Base-by-base conservation (phyloP, 2,329 filamentous ascomycete genomes). In the Hymenoscyphus salicellus region DNA sequence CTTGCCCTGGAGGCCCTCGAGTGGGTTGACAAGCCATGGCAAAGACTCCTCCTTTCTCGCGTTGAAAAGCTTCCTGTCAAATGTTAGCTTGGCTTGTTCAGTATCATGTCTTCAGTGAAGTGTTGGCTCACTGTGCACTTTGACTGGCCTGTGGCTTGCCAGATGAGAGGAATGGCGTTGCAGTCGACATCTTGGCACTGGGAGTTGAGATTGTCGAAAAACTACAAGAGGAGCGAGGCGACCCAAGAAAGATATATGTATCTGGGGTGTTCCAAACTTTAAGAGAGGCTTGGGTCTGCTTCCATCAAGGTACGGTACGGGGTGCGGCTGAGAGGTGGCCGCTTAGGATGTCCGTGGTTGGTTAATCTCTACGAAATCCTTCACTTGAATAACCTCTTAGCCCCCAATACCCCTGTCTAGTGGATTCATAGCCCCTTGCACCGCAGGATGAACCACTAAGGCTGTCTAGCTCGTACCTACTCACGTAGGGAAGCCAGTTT, bases 1-100 rank as follows among this genome's bases (percentile, higher is more conserved):
- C 17, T 63, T 63, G 36, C 60, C 60, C 38, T 58, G 59, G 3
- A 65, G 46, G 32, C 62, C 64, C 23, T 63, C 52, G 20, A 66
- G 58, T 6, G 64, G 64, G 30, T 62, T 63, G 5, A 61, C 64
- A 14, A 66, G n/a, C 64, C 61, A 66, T 62, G 17, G 38, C 23
- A 65, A 41, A 4, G 55, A 55, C 49, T 65, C 63, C 32, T 52
- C 43, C 17, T 36, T 36, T 43, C 63, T 36, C n/a, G 63, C 63
- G n/a, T 62, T 62, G 46, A 36, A 65, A 32, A 65, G 43, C 16
- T 65, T 63, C 28, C 61, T 63, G 20, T 17, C 3, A 36, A 14
- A 17, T 55, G 49, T 61, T 28, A 61, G 61, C n/a, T 16, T 11
- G 33, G 5, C 5, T 8, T 23, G 32, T 38, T 17, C 16, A n/a